These are phyloP conservation scores for Colletotrichum sp. DNA, from an alignment of 2,329 filamentous ascomycete genomes.

Conservation along the genomic window DNA sequence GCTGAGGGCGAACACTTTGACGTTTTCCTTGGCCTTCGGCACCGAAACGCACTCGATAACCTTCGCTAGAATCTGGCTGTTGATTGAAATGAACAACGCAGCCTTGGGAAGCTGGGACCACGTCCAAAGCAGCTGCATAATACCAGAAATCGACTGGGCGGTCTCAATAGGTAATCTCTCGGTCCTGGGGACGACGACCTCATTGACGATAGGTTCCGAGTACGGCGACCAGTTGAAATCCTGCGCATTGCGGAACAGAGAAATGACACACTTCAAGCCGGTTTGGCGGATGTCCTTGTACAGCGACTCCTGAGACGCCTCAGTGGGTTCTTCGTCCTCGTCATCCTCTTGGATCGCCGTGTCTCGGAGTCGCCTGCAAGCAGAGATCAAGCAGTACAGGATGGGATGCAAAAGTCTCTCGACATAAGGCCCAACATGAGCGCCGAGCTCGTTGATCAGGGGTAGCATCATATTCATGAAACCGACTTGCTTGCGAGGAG, in stretches of 20 bases:
- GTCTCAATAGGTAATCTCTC: constrained; percentile 83
- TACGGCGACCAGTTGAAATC: constrained; percentile 76
- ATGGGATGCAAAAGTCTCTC: constrained; percentile 75
- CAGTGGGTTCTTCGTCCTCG: constrained; percentile 44
- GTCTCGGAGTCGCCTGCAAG: constrained; percentile 64
- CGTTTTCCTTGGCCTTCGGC: constrained; percentile 80
- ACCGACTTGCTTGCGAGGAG: constrained; percentile 82
- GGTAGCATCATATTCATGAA: constrained; percentile 90
- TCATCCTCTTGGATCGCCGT: constrained; percentile 36
- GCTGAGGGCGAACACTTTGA: constrained; percentile 80
- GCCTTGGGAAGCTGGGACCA: constrained; percentile 75
- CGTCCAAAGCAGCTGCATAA: constrained; percentile 79
- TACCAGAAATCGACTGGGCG: constrained; percentile 84
- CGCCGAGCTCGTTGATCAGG: constrained; percentile 83
- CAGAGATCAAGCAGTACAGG: constrained; percentile 78
- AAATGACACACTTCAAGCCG: constrained; percentile 81
- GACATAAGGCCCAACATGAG: constrained; percentile 71
- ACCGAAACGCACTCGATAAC: constrained; percentile 75
- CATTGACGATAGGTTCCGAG: constrained; percentile 70
- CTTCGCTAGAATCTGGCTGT: constrained; percentile 69
- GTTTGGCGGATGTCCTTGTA: constrained; percentile 70
- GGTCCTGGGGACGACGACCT: constrained; percentile 78
- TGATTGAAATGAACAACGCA: constrained; percentile 67
- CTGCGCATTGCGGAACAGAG: constrained; percentile 76
- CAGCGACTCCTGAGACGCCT: constrained; percentile 57